Percentiles rank a stretch among this genome's conserved stretches.
phyloP scores from a whole-genome alignment of 176 grass and related monocot genomes.

The Bromus sterilis region DNA sequence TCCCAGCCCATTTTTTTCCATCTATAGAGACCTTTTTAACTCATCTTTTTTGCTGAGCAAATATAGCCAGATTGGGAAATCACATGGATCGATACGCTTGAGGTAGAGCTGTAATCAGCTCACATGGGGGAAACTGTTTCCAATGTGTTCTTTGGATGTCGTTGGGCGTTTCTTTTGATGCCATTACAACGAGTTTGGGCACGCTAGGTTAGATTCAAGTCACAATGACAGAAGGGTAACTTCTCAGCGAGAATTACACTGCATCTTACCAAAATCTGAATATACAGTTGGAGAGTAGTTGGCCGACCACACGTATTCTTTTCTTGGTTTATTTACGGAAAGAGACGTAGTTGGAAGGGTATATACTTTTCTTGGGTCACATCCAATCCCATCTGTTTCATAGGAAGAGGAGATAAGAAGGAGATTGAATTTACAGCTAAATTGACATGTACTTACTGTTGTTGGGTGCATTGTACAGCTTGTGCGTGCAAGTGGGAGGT shows the following conservation, averaged over 20 bases:
- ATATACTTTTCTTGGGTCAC: constrained; percentile 35
- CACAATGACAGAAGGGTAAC: background rate
- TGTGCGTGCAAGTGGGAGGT: background rate
- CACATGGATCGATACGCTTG: constrained; percentile 37
- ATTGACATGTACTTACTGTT: constrained; percentile 24
- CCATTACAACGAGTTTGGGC: background rate
- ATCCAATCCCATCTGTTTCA: constrained; percentile 24
- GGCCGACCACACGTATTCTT: constrained; percentile 13
- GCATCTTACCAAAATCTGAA: background rate
- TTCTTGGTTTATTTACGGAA: background rate
- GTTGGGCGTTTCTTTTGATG: constrained; percentile 9
- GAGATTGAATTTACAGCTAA: constrained; percentile 31
- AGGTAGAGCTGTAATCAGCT: constrained; percentile 20
- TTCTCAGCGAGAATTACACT: background rate
- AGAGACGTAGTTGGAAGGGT: background rate
- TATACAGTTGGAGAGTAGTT: background rate
- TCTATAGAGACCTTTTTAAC: constrained; percentile 8
- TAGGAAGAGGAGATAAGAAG: background rate
- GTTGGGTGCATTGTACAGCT: background rate
- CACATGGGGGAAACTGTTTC: constrained; percentile 11
- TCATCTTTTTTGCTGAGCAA: constrained; percentile 23
- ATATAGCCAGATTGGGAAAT: constrained; percentile 44
- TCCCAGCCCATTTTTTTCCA: background rate
- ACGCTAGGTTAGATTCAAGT: background rate
- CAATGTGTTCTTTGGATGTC: background rate